Base-by-base conservation (phyloP, 257 asterid species). In the Solanum habrochaites region DNA sequence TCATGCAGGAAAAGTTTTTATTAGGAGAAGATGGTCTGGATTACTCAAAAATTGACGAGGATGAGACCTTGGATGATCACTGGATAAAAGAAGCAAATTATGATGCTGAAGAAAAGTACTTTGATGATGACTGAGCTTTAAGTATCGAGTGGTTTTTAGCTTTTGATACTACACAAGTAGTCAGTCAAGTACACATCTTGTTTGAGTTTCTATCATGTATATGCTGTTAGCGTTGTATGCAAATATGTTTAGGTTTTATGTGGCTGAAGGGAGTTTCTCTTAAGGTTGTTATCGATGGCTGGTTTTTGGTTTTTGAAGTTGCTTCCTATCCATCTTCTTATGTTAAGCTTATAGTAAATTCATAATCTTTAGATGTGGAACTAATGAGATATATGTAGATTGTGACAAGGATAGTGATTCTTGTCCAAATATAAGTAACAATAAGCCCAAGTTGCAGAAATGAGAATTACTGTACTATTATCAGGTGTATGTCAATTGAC, bases 71-170 rank as follows among this genome's bases (percentile, higher is more conserved):
- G 87, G 99, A 95, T 87, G 99, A 97, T 91, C 98, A 94, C 88
- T 95, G 98, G 98, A 93, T 94, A 91, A 95, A 89, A 90, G 98
- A 94, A 90, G 95, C 93, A 25, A 91, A 92, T 87, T 94, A 88
- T 73, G 99, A 95, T 88, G 99, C 99, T 37, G 99, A 97, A 91
- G 99, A 97, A 42, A 97, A 94, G 92, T 97, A 97, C 88, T 97
- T 97, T 58, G 98, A 94, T 88, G 98, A 93, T 78, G 84, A 47
- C 35, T 83, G 75, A 83, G 86, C 72, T 83, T 83, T 35, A 52
- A 56, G 31, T 60, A 10, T 11, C 23, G 39, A 78, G 42, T 45
- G 42, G 15, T 2, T 27, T 78, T 27, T 14, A 42, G 39, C 60
- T 78, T 78, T 47, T 45, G 42, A 27, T 29, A 27, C 64, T 47